Evolutionary conservation across 2,329 filamentous ascomycete genomes (phyloP).

Genomic region (Seiridium cupressi): DNA sequence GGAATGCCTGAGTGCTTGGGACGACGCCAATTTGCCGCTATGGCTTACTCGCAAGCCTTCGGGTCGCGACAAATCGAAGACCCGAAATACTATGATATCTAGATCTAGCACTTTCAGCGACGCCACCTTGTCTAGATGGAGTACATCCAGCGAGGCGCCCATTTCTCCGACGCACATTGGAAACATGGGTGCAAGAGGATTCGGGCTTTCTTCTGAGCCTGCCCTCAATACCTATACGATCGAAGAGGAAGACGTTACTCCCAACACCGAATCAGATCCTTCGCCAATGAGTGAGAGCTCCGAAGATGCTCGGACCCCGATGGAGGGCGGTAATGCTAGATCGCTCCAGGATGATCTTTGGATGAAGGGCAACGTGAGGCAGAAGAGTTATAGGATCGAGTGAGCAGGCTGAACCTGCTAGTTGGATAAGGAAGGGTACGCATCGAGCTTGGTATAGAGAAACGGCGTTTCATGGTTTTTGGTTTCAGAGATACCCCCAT

Average conservation of each 20-base stretch:
- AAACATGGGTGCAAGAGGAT: not conserved
- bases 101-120: not conserved
- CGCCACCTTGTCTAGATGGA: not conserved
- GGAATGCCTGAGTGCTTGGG: constrained; percentile 25
- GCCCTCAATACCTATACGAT: not conserved
- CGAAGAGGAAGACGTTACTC: constrained; percentile 1
- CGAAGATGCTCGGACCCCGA: not conserved
- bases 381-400: not conserved
- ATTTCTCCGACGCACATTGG: not conserved
- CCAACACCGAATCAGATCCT: not conserved
- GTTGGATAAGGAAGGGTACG: not conserved
- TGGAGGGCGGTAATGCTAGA: not conserved
- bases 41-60: constrained; percentile 14
- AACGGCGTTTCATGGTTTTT: not conserved
- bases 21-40: constrained; percentile 20
- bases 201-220: not conserved
- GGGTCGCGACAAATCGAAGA: not conserved
- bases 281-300: not conserved
- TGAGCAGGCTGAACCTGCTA: not conserved
- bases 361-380: not conserved
- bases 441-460: not conserved
- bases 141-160: not conserved
- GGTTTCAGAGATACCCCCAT: not conserved
- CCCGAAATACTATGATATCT: not conserved
- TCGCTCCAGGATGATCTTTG: not conserved